These are phyloP conservation scores for Tarenaya hassleriana DNA, from an alignment of 345 rosid genomes.

Conservation along the genomic window DNA sequence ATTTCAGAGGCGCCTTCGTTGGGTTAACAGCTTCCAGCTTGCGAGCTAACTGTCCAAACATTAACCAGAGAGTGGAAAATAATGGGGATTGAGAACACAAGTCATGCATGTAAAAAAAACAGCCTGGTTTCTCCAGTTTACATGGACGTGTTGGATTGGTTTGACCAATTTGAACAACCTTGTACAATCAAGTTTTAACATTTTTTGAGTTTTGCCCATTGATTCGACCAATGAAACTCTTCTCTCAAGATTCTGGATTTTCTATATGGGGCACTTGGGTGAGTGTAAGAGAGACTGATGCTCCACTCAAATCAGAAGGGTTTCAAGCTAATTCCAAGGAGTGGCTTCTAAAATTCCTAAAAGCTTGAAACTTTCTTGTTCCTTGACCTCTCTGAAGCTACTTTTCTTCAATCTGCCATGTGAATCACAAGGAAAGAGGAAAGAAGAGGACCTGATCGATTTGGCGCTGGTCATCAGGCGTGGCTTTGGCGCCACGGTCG, in stretches of 20 bases:
- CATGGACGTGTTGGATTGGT: no score
- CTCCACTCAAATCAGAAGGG: no score
- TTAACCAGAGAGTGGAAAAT: neutral
- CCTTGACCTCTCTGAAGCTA: neutral
- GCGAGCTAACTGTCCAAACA: slow-evolving; percentile 49
- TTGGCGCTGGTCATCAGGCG: slow-evolving; percentile 65
- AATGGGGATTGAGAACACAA: neutral
- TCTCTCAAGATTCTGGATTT: no score
- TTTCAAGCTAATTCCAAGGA: no score
- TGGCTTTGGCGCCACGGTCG: slow-evolving; percentile 72
- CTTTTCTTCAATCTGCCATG: neutral
- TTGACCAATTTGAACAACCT: neutral
- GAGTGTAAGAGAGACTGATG: no score
- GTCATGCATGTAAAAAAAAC: no score
- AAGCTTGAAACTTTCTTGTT: neutral
- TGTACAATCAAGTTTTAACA: no score
- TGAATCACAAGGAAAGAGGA: neutral
- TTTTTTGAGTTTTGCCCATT: no score
- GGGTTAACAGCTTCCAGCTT: slow-evolving; percentile 77
- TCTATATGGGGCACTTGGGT: no score
- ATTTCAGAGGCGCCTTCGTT: slow-evolving; percentile 69
- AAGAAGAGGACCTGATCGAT: slow-evolving; percentile 53
- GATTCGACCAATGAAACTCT: no score
- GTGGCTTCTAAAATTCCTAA: neutral
- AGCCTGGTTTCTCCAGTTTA: no score